Conservation (phyloP, 2,329 filamentous ascomycete species). For the Penicillium sp. region DNA sequence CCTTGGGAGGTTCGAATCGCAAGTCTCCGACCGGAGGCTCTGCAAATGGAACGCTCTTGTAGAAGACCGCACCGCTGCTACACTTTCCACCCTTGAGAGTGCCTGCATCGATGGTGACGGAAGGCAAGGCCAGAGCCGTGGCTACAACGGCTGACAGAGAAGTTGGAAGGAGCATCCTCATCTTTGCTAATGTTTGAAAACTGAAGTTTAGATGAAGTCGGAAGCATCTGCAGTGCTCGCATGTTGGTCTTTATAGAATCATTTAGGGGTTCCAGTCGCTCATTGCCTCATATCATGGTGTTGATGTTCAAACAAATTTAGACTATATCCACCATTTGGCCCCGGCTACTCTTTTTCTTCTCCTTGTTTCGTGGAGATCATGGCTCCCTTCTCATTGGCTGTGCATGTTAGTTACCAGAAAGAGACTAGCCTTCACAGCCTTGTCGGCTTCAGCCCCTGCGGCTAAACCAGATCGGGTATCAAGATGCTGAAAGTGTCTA, state of each 20-base stretch:
- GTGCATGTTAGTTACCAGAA: neutral
- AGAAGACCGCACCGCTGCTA: constrained; percentile 16
- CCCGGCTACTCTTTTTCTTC: neutral
- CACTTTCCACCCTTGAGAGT: constrained; percentile 21
- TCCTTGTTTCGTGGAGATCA: neutral
- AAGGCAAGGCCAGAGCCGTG: constrained; percentile 9
- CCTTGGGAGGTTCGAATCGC: constrained; percentile 23
- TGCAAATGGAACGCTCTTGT: constrained; percentile 23
- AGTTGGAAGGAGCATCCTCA: constrained; percentile 5
- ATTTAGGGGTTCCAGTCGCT: neutral
- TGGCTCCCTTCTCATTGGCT: neutral
- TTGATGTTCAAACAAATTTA: neutral
- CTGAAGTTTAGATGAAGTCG: neutral
- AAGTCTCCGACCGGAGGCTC: constrained; percentile 22
- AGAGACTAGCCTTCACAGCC: neutral
- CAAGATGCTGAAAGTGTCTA: neutral
- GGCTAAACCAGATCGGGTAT: neutral
- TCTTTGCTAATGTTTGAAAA: neutral
- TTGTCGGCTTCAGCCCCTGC: neutral
- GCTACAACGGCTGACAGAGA: constrained; percentile 12
- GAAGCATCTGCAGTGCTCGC: neutral
- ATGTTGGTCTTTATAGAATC: neutral
- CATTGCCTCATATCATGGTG: neutral
- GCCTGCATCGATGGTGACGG: constrained; percentile 23
- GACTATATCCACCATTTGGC: neutral